Conservation (phyloP, 2,329 filamentous ascomycete species). For the Dissoconium aciculare region DNA sequence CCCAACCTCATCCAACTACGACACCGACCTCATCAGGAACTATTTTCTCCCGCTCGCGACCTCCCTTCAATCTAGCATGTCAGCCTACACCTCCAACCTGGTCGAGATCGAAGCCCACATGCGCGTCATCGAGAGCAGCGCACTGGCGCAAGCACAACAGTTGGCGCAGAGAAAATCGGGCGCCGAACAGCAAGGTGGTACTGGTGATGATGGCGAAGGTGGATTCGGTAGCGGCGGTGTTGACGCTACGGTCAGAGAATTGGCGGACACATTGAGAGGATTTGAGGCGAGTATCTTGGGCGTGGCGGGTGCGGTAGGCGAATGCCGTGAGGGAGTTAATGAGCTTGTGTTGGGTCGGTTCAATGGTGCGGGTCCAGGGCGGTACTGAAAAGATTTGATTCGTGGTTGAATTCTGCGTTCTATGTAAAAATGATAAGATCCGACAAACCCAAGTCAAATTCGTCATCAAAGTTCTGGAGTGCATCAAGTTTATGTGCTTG, state of each 20-base stretch:
- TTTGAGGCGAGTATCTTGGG: constrained; percentile 36
- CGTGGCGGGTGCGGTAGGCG: constrained; percentile 34
- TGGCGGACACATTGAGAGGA: constrained; percentile 32
- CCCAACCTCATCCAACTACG: constrained; percentile 23
- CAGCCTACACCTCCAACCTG: constrained; percentile 29
- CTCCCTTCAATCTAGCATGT: constrained; percentile 26
- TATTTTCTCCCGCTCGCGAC: constrained; percentile 32
- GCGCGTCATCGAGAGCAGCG: constrained; percentile 33
- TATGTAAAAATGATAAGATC: too few species aligned
- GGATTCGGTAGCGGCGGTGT: constrained; percentile 9
- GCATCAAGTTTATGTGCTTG: too few species aligned
- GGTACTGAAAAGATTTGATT: too few species aligned
- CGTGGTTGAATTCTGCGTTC: too few species aligned
- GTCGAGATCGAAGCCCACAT: constrained; percentile 36
- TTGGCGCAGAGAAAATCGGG: constrained; percentile 19
- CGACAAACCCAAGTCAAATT: too few species aligned
- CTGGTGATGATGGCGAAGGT: too few species aligned
- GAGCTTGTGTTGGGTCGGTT: constrained; percentile 24
- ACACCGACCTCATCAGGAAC: constrained; percentile 31
- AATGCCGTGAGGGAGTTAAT: constrained; percentile 33
- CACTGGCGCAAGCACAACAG: constrained; percentile 30
- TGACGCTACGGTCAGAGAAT: constrained; percentile 28
- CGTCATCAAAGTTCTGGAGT: too few species aligned
- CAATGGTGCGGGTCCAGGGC: background rate
- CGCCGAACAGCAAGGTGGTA: constrained; percentile 4